phyloP scores from a whole-genome alignment of 2,329 filamentous ascomycete species.

The Coleophoma cylindrospora region DNA sequence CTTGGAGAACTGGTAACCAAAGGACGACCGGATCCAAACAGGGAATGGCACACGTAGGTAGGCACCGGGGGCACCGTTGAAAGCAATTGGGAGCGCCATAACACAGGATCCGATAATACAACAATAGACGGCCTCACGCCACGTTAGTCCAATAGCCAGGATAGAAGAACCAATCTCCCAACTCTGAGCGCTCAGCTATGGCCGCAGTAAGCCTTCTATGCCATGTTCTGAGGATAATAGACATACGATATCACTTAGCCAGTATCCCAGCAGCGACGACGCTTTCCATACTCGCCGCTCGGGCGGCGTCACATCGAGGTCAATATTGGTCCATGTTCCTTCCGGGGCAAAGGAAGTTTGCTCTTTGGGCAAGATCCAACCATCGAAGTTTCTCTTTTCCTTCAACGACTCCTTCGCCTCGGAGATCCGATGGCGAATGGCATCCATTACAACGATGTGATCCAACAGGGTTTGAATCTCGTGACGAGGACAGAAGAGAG shows the following conservation, averaged over 20 bases:
- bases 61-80: conserved; percentile 36
- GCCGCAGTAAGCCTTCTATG: not conserved
- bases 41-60: conserved; percentile 11
- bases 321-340: conserved; percentile 8
- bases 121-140: conserved; percentile 10
- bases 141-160: conserved; percentile 11
- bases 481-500: too few relatives aligned
- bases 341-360: conserved; percentile 5
- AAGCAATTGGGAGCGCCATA: conserved; percentile 43
- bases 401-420: too few relatives aligned
- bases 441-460: too few relatives aligned
- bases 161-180: conserved; percentile 11
- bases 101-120: conserved; percentile 57
- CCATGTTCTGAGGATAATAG: conserved; percentile 13
- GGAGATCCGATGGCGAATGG: too few relatives aligned
- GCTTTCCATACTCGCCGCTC: not conserved
- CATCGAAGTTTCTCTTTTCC: too few relatives aligned
- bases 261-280: conserved; percentile 7
- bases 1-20: conserved; percentile 8
- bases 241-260: conserved; percentile 10
- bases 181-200: not conserved
- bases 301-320: not conserved
- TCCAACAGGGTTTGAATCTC: too few relatives aligned
- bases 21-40: conserved; percentile 6
- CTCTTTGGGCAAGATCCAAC: conserved; percentile 8